A percentile compares a stretch with the other conserved stretches of the same genome.
Evolutionary conservation across 495 filamentous ascomycete species (phyloP).

Genomic region (Lentithecium fluviatile): DNA sequence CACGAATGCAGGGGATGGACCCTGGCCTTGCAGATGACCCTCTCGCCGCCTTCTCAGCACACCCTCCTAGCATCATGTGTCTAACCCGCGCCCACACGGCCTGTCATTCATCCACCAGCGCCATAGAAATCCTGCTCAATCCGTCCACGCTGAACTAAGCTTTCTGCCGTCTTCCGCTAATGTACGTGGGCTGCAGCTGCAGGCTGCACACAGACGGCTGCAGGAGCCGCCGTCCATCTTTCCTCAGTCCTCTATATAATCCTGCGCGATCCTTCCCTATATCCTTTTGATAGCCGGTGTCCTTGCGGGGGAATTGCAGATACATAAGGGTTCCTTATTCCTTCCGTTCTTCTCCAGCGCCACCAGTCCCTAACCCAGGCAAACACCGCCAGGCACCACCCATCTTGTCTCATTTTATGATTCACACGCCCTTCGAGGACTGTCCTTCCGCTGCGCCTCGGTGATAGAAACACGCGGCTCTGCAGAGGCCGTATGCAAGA

Average conservation of each 20-base stretch:
- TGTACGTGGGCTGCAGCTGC: conserved; percentile 26
- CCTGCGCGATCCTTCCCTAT: conserved; percentile 9
- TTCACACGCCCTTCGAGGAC: conserved; percentile 29
- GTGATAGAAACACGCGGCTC: conserved; percentile 36
- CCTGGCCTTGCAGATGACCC: conserved; percentile 26
- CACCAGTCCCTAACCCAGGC: conserved; percentile 11
- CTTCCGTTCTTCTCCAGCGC: conserved; percentile 6
- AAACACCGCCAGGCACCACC: conserved; percentile 31
- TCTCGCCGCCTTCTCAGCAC: conserved; percentile 25
- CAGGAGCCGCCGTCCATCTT: conserved; percentile 17
- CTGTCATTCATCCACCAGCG: conserved; percentile 25
- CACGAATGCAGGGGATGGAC: conserved; percentile 18
- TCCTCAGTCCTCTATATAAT: conserved; percentile 27
- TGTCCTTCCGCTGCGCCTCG: conserved; percentile 30
- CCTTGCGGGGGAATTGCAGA: conserved; percentile 8
- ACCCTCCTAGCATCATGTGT: conserved; percentile 34
- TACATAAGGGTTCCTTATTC: conserved; percentile 1
- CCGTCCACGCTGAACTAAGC: conserved; percentile 31
- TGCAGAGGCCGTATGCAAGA: conserved; percentile 31
- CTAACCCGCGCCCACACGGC: conserved; percentile 22
- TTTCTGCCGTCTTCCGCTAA: conserved; percentile 35
- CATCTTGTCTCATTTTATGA: conserved; percentile 36
- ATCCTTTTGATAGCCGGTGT: conserved; percentile 3
- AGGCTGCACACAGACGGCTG: conserved; percentile 7
- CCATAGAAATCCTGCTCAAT: conserved; percentile 24